These are phyloP conservation scores for Oryza brachyantha DNA, from an alignment of 176 grass and related monocot species.

Conservation along the genomic window DNA sequence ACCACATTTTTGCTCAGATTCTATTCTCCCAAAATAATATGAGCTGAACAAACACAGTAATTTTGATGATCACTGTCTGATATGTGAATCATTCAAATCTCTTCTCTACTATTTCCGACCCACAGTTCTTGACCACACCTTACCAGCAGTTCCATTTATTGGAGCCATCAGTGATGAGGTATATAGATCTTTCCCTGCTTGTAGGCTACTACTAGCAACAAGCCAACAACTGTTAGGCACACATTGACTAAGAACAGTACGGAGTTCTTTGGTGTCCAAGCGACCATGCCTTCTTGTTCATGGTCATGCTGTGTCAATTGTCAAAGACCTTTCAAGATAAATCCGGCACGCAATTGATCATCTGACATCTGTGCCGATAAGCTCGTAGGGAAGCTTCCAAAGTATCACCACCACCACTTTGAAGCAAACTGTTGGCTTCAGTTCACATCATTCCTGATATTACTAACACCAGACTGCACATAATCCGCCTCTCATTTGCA, in stretches of 20 bases:
- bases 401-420: neutral
- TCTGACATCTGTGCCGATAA: neutral
- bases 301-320: slow-evolving; percentile 19
- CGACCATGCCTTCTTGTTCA: neutral
- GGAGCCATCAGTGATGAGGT: neutral
- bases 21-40: neutral
- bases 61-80: neutral
- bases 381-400: neutral
- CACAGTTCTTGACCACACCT: neutral
- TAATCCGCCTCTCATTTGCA: neutral
- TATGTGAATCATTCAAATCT: neutral
- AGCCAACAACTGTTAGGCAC: neutral
- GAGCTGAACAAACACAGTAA: slow-evolving; percentile 8
- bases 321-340: slow-evolving; percentile 7
- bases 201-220: neutral
- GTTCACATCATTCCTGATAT: neutral
- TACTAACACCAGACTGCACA: neutral
- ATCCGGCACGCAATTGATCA: slow-evolving; percentile 15
- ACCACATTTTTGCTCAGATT: slow-evolving; percentile 17
- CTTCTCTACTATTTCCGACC: neutral
- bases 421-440: neutral
- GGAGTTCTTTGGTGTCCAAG: neutral
- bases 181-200: neutral
- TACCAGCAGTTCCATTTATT: slow-evolving; percentile 4
- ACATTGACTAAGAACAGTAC: neutral